Evolutionary conservation across 1,284 basidiomycete species (phyloP), one percentile per base, ranked within the genome.

Genomic region (Hortiboletus rubellus): DNA sequence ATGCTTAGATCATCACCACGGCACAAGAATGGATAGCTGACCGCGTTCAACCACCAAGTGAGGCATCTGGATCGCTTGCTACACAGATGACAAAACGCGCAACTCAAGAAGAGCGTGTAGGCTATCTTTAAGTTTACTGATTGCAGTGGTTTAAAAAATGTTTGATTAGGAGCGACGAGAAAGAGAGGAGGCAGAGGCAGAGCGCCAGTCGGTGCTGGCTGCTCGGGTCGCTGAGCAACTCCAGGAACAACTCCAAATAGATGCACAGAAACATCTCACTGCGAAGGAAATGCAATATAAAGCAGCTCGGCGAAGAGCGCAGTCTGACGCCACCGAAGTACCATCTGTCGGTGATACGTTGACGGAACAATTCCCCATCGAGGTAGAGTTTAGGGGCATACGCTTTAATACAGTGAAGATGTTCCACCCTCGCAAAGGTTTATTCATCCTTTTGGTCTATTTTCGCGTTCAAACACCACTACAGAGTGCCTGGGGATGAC

Each of bases 21-120:
- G 79, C 81, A 41, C 85, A 89, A 69, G 87, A 89, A 37, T 92
- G 89, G 89, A 76, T 92, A 50, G 72, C 75, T 14, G 73, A 74
- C 31, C 79, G 85, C 59, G 73, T 89, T 42, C 72, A 73, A n/a
- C 85, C 83, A 5, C 79, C 81, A 3, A 73, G 76, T 4, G 87
- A 90, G 69, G 78, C 77, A 7, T 74, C 77, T 14, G 86, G 85
- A 31, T 92, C 90, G 0, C 78, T 92, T 3, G 89, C 89, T 7
- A 76, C 82, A 5, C 81, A 91, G 68, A 91, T 91, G 89, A 85
- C 76, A 46, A 81, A 79, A 60, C 81, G 90, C 27, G 86, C 87
- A 0, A 73, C 77, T 55, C 85, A 89, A 52, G 83, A 86, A 66
- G 85, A 88, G 61, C 76, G 76, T 60, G 87, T 85, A 53, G 52